A percentile compares a stretch with the other conserved stretches of the same genome.
Conservation (phyloP, 1,284 basidiomycete genomes). For the Melampsora occidentalis region DNA sequence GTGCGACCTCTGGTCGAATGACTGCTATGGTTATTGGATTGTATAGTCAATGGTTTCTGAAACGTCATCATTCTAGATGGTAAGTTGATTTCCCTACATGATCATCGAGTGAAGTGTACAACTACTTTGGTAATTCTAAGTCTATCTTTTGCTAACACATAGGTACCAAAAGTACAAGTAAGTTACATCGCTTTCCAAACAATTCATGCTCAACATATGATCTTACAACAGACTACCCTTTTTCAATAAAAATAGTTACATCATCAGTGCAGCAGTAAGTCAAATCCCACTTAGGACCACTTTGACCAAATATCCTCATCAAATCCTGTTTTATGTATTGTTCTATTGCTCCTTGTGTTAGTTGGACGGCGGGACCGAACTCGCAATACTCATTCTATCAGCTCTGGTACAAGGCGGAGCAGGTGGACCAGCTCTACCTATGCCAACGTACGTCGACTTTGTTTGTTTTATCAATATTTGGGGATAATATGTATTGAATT, state of each 20-base stretch:
- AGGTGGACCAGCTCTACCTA: slow-evolving; percentile 14
- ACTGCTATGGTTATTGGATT: slow-evolving; percentile 11
- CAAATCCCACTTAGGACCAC: not conserved
- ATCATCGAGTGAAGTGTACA: not conserved
- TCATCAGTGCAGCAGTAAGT: slow-evolving; percentile 39
- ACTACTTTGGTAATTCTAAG: not conserved
- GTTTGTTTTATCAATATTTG: not conserved
- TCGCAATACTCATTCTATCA: slow-evolving; percentile 17
- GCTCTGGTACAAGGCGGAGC: slow-evolving; percentile 29
- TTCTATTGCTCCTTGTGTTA: not conserved
- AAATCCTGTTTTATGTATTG: not conserved
- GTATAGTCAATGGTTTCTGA: slow-evolving; percentile 22
- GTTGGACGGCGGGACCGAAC: slow-evolving; percentile 34
- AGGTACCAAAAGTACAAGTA: slow-evolving; percentile 43
- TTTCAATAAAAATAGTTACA: slow-evolving; percentile 10
- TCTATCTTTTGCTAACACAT: no score
- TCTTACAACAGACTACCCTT: not conserved
- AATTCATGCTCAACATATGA: no score
- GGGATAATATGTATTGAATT: not conserved
- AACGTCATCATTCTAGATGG: slow-evolving; percentile 29
- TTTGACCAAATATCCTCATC: no score
- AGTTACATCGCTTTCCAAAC: not conserved
- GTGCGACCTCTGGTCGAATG: slow-evolving; percentile 33
- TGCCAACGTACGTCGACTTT: slow-evolving; percentile 17
- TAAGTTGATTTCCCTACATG: not conserved